phyloP scores from a whole-genome alignment of 306 rosid species.

The Vigna angularis region DNA sequence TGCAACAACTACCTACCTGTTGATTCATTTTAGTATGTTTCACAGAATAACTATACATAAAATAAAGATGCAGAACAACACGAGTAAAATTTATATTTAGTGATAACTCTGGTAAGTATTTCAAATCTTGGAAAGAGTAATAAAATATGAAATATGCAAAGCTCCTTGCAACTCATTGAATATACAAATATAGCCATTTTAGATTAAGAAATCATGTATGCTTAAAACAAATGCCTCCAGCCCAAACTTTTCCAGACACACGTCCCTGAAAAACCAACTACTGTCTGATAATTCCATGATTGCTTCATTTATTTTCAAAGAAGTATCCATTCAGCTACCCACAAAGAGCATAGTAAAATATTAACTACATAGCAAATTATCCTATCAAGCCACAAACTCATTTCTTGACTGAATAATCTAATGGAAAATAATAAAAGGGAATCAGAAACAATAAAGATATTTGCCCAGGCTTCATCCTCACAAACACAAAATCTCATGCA shows the following conservation, averaged over 20 bases:
- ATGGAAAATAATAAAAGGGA: background rate
- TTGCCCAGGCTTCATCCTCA: conserved; percentile 11
- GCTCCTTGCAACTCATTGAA: conserved; percentile 3
- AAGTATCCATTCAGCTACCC: background rate
- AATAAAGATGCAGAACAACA: conserved; percentile 23
- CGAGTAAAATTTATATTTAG: background rate
- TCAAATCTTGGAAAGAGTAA: conserved; percentile 5
- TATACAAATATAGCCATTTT: background rate
- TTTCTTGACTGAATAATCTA: background rate
- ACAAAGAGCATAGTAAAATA: background rate
- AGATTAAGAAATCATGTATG: conserved; percentile 7
- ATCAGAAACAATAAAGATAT: conserved; percentile 20
- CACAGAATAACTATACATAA: background rate
- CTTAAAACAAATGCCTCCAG: conserved; percentile 15
- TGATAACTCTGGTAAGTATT: conserved; percentile 1
- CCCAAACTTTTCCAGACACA: conserved; percentile 8
- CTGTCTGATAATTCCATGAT: background rate
- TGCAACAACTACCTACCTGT: conserved; percentile 29
- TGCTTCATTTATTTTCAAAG: background rate
- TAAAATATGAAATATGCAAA: background rate
- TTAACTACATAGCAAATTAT: background rate
- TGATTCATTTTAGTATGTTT: background rate
- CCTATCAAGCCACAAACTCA: background rate
- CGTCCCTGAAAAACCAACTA: conserved; percentile 12
- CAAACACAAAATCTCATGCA: background rate